Conservation (phyloP, 768 basidiomycete species). For the Tephrocybe sp. region DNA sequence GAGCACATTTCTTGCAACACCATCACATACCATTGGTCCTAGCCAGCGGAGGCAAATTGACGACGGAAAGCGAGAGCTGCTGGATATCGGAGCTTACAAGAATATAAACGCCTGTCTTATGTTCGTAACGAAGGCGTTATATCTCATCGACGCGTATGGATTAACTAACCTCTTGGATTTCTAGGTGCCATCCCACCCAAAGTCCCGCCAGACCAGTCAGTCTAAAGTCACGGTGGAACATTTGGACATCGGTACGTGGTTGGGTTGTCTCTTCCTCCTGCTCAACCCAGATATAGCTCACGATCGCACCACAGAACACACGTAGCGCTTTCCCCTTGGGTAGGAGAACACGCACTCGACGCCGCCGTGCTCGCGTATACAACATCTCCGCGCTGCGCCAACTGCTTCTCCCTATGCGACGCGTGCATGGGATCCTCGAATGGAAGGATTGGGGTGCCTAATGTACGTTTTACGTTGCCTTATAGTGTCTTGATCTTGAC, state of each 20-base stretch:
- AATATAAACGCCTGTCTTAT: conserved; percentile 78
- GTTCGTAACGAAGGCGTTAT: conserved; percentile 41
- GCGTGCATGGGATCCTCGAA: conserved; percentile 77
- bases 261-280: not conserved
- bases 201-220: conserved; percentile 70
- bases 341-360: conserved; percentile 79
- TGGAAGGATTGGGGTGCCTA: conserved; percentile 74
- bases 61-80: conserved; percentile 65
- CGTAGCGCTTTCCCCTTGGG: conserved; percentile 79
- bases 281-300: not conserved
- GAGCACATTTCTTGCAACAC: too few relatives aligned
- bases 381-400: conserved; percentile 79
- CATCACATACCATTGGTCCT: not conserved
- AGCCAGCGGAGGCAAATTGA: conserved; percentile 76
- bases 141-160: not conserved
- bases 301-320: conserved; percentile 51
- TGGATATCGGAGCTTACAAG: conserved; percentile 72
- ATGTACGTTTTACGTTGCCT: conserved; percentile 40
- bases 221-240: conserved; percentile 62
- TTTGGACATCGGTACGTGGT: conserved; percentile 72
- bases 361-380: conserved; percentile 81
- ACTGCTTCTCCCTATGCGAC: conserved; percentile 72
- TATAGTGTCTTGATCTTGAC: too few relatives aligned
- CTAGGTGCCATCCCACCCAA: conserved; percentile 84
- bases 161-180: not conserved